Evolutionary conservation across 2,329 filamentous ascomycete species (phyloP).

Genomic region (Penicillium thymicola): DNA sequence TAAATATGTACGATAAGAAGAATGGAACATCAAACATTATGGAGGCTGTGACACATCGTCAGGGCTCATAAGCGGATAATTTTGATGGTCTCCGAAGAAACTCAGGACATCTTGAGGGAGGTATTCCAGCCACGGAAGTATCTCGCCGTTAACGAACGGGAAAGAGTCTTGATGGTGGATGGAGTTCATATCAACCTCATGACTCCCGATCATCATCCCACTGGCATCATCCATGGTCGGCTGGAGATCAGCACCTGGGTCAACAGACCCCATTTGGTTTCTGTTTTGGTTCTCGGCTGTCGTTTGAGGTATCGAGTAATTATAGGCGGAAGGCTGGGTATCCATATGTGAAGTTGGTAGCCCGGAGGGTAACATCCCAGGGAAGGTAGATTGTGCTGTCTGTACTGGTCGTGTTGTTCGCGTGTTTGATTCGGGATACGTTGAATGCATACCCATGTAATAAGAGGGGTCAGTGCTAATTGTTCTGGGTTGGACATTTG

Average conservation of each 20-base stretch:
- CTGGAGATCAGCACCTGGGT: conserved; percentile 16
- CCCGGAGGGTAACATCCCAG: conserved; percentile 14
- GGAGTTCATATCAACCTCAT: conserved; percentile 71
- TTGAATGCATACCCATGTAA: conserved; percentile 48
- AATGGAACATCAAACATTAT: conserved; percentile 11
- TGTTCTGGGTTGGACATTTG: conserved; percentile 41
- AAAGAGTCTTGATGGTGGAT: conserved; percentile 46
- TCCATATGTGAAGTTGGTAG: conserved; percentile 22
- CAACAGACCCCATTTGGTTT: conserved; percentile 16
- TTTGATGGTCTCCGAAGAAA: conserved; percentile 47
- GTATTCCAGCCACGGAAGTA: conserved; percentile 73
- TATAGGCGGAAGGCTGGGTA: conserved; percentile 20
- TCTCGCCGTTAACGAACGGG: conserved; percentile 52
- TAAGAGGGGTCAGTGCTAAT: conserved; percentile 40
- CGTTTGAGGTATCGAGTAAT: conserved; percentile 22
- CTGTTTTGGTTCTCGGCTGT: conserved; percentile 13
- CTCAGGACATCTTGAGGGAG: conserved; percentile 64
- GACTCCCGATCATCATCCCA: conserved; percentile 68
- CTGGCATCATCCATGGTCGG: conserved; percentile 17
- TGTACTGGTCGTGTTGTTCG: conserved; percentile 25
- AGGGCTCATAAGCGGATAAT: conserved; percentile 33
- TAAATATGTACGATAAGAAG: conserved; percentile 16
- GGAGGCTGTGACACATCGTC: conserved; percentile 25
- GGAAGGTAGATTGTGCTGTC: conserved; percentile 19
- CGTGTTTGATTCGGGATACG: conserved; percentile 32